Evolutionary conservation across 306 rosid genomes (phyloP).

Genomic region (Quercus cerris): DNA sequence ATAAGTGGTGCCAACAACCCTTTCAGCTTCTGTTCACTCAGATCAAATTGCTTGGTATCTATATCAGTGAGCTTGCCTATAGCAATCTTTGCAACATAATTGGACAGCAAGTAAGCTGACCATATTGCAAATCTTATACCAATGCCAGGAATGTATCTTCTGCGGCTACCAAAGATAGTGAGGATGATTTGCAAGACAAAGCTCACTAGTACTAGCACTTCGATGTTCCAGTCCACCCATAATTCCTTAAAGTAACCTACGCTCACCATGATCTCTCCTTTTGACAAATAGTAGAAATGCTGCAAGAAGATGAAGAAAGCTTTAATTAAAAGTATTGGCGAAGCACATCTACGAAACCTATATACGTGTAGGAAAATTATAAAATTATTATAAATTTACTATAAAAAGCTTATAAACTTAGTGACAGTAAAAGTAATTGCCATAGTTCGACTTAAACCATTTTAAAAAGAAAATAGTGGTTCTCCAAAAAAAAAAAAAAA

Average conservation of each 20-base stretch:
- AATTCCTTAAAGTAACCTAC: too few relatives aligned
- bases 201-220: conserved; percentile 44
- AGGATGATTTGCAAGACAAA: conserved; percentile 49
- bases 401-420: too few relatives aligned
- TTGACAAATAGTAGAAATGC: conserved; percentile 4
- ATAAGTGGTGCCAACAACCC: conserved; percentile 55
- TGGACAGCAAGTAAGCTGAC: conserved; percentile 48
- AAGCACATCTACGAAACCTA: not conserved
- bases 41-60: conserved; percentile 32
- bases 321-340: not conserved
- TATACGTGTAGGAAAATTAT: too few relatives aligned
- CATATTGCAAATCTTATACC: conserved; percentile 46
- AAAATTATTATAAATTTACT: too few relatives aligned
- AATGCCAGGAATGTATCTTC: conserved; percentile 49
- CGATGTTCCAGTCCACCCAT: conserved; percentile 47
- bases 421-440: too few relatives aligned
- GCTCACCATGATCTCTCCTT: conserved; percentile 10
- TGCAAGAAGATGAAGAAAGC: conserved; percentile 9
- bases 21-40: conserved; percentile 43
- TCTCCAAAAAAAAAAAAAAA: too few relatives aligned
- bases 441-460: too few relatives aligned
- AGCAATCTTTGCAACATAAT: conserved; percentile 43
- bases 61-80: conserved; percentile 57
- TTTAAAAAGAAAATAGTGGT: too few relatives aligned
- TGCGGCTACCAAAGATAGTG: conserved; percentile 51